Conservation (phyloP, 495 filamentous ascomycete genomes). For the Barbatosphaeria neglecta region DNA sequence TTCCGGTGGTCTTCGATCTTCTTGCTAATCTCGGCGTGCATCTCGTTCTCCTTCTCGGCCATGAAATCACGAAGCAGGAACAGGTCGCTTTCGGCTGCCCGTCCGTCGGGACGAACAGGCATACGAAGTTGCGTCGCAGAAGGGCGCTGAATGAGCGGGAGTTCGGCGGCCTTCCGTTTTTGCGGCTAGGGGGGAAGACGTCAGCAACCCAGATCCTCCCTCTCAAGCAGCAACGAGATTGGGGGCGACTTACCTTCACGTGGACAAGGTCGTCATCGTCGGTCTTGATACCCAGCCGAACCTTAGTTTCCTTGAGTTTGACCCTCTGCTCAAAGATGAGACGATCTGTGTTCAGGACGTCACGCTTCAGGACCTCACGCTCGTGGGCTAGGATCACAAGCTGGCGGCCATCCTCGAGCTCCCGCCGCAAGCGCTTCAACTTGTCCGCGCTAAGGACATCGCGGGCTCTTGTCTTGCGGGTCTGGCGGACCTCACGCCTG, state of each 20-base stretch:
- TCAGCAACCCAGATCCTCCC: constrained; percentile 25
- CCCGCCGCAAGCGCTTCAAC: constrained; percentile 78
- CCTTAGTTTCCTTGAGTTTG: constrained; percentile 74
- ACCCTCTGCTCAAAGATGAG: constrained; percentile 69
- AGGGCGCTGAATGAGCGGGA: constrained; percentile 41
- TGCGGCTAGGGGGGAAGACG: constrained; percentile 34
- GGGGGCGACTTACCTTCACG: constrained; percentile 58
- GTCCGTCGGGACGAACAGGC: constrained; percentile 58
- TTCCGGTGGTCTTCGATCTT: constrained; percentile 72
- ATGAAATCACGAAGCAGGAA: constrained; percentile 60
- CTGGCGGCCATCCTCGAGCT: constrained; percentile 80
- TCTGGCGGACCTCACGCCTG: constrained; percentile 85
- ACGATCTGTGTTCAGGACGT: constrained; percentile 61
- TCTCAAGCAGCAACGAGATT: neutral
- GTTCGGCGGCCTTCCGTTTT: constrained; percentile 56
- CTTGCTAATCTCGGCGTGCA: constrained; percentile 64
- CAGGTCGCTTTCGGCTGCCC: constrained; percentile 63
- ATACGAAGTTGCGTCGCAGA: constrained; percentile 46
- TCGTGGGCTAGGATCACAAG: constrained; percentile 64
- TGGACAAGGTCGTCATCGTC: constrained; percentile 94
- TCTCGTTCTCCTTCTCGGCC: constrained; percentile 71
- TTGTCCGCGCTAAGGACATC: constrained; percentile 93
- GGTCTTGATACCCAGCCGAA: constrained; percentile 76
- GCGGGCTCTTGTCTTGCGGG: constrained; percentile 84
- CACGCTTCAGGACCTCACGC: constrained; percentile 66